These are phyloP conservation scores for Chionographis japonica DNA, from an alignment of 106 monocot species.

Conservation along the genomic window DNA sequence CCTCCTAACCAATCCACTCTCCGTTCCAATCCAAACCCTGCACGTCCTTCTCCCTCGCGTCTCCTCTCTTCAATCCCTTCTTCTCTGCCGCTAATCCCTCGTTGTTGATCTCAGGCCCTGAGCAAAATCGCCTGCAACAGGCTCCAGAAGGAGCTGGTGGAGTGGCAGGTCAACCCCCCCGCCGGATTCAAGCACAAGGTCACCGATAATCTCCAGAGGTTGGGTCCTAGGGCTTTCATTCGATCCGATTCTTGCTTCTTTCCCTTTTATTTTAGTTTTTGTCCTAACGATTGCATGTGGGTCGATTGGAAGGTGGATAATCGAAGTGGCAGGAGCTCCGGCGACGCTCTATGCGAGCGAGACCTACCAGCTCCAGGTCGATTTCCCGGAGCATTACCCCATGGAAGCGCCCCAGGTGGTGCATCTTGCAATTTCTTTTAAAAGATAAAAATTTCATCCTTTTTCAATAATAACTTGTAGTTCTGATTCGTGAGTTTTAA, in stretches of 20 bases:
- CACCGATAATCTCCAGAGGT: conserved; percentile 62
- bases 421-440: too few relatives aligned
- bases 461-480: too few relatives aligned
- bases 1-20: background rate
- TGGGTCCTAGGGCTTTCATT: background rate
- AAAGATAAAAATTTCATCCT: too few relatives aligned
- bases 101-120: conserved; percentile 27
- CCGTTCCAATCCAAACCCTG: too few relatives aligned
- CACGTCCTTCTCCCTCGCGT: too few relatives aligned
- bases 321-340: conserved; percentile 42
- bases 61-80: too few relatives aligned
- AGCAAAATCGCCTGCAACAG: conserved; percentile 75
- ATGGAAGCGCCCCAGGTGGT: too few relatives aligned
- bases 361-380: conserved; percentile 46
- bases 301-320: conserved; percentile 30
- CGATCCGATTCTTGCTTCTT: background rate
- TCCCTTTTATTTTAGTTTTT: background rate
- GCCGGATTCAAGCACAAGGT: conserved; percentile 61
- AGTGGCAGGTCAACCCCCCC: conserved; percentile 77
- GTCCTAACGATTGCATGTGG: background rate
- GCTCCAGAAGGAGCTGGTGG: conserved; percentile 69
- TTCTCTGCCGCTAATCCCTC: too few relatives aligned
- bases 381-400: conserved; percentile 15
- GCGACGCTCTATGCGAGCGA: conserved; percentile 40
- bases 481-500: background rate